phyloP scores from a whole-genome alignment of 805 yeast genomes.

The Metschnikowia lachancei region DNA sequence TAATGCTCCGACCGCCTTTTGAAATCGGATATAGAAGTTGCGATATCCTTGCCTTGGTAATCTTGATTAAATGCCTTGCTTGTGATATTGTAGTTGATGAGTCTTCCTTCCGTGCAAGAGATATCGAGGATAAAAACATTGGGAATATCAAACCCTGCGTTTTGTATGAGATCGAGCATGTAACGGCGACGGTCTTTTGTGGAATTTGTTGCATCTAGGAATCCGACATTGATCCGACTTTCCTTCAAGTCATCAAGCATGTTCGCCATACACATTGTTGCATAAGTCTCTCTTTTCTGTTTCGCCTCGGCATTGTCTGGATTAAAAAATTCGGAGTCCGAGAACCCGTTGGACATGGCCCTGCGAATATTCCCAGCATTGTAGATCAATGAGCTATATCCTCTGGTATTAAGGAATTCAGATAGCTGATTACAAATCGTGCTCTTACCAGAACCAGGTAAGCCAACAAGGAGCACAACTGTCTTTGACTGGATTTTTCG shows the following conservation, averaged over 20 bases:
- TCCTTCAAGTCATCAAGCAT: conserved; percentile 31
- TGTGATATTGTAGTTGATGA: conserved; percentile 59
- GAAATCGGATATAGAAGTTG: conserved; percentile 57
- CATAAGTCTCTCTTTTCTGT: conserved; percentile 36
- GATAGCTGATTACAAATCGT: conserved; percentile 36
- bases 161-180: conserved; percentile 28
- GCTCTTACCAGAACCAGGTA: conserved; percentile 44
- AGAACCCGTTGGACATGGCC: conserved; percentile 23
- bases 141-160: conserved; percentile 21
- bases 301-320: conserved; percentile 32
- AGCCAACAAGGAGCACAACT: conserved; percentile 37
- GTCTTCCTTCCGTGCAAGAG: conserved; percentile 50
- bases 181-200: conserved; percentile 33
- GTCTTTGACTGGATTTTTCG: conserved; percentile 19
- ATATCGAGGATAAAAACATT: conserved; percentile 58
- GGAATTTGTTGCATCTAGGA: conserved; percentile 45
- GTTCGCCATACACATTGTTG: conserved; percentile 32
- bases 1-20: conserved; percentile 55
- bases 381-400: conserved; percentile 24
- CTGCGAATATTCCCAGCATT: conserved; percentile 56
- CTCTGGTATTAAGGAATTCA: conserved; percentile 14
- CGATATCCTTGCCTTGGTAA: conserved; percentile 51
- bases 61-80: conserved; percentile 63
- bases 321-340: conserved; percentile 38
- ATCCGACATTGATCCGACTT: conserved; percentile 33